Conservation (phyloP, 768 basidiomycete genomes). For the Myochromella boudieri region DNA sequence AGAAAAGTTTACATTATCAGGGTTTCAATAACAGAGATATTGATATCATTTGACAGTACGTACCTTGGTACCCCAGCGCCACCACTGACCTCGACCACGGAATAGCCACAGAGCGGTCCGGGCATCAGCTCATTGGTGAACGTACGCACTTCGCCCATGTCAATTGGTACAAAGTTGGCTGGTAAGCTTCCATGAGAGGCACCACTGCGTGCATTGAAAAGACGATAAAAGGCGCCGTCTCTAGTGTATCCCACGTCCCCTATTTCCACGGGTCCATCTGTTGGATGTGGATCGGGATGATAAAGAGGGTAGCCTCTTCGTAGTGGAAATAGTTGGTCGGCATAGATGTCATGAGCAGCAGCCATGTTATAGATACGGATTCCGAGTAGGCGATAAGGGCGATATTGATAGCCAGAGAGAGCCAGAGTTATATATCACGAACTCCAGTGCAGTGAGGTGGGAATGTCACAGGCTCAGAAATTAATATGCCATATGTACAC, state of each 20-base stretch:
- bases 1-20: too few species aligned
- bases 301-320: slow-evolving; percentile 11
- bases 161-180: slow-evolving; percentile 4
- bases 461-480: too few species aligned
- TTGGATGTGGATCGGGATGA: slow-evolving; percentile 10
- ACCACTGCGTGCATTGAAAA: slow-evolving; percentile 13
- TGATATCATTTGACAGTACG: not conserved
- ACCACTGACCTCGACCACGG: slow-evolving; percentile 1
- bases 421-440: too few species aligned
- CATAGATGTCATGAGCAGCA: slow-evolving; percentile 12
- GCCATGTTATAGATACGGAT: slow-evolving; percentile 12
- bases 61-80: slow-evolving; percentile 10
- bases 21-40: not conserved
- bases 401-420: too few species aligned
- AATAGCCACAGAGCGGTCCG: slow-evolving; percentile 13
- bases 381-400: too few species aligned
- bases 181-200: slow-evolving; percentile 8
- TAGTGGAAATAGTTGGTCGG: slow-evolving; percentile 6
- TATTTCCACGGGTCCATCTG: slow-evolving; percentile 8
- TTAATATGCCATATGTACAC: too few species aligned
- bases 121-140: slow-evolving; percentile 9
- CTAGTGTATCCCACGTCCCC: slow-evolving; percentile 10
- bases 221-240: slow-evolving; percentile 12
- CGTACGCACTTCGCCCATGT: slow-evolving; percentile 1
- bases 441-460: too few species aligned